phyloP scores from a whole-genome alignment of 2,329 filamentous ascomycete genomes.

The Colletotrichum sp. region DNA sequence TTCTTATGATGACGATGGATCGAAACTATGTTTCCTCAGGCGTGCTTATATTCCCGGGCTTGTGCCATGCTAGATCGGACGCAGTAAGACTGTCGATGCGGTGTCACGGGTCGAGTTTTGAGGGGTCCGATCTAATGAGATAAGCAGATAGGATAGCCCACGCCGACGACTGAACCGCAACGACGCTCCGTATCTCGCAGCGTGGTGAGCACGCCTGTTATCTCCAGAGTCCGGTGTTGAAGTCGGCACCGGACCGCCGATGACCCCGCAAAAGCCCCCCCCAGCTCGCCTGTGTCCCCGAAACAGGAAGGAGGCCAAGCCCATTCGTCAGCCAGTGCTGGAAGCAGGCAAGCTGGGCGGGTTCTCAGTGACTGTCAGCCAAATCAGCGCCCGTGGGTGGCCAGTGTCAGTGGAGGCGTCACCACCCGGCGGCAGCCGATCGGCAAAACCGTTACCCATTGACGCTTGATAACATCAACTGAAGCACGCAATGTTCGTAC shows the following conservation, averaged over 20 bases:
- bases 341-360: background rate
- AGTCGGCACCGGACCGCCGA: constrained; percentile 17
- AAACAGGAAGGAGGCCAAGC: constrained; percentile 16
- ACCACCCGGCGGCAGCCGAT: constrained; percentile 15
- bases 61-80: background rate
- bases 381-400: background rate
- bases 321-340: background rate
- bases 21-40: background rate
- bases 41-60: background rate
- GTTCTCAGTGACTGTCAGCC: background rate
- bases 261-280: constrained; percentile 3
- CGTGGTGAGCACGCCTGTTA: background rate
- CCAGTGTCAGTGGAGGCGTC: background rate
- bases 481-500: constrained; percentile 15
- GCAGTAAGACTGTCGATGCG: constrained; percentile 5
- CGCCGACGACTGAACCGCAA: background rate
- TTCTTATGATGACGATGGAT: background rate
- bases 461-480: constrained; percentile 15
- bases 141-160: background rate
- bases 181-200: background rate
- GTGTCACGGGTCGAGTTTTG: background rate
- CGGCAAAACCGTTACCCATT: constrained; percentile 13
- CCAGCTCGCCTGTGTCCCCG: background rate
- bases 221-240: background rate
- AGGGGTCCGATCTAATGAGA: background rate